phyloP scores from a whole-genome alignment of 192 early-diverging fungal species.

The Jimgerdemannia flammicorona region DNA sequence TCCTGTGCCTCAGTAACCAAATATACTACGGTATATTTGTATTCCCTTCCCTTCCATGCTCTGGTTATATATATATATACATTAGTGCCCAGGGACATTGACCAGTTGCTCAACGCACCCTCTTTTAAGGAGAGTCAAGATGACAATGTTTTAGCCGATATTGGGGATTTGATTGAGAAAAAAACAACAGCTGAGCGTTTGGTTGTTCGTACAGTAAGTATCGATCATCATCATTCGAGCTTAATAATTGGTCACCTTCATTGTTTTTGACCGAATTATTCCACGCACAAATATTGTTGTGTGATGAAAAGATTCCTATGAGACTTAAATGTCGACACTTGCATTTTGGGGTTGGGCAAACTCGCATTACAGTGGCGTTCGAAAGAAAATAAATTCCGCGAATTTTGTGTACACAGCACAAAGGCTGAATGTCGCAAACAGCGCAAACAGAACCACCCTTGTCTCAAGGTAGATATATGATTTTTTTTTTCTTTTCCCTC shows the following conservation, averaged over 20 bases:
- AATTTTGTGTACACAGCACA: constrained; percentile 44
- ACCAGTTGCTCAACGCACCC: constrained; percentile 20
- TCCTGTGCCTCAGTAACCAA: no score
- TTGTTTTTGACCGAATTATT: no score
- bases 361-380: constrained; percentile 15
- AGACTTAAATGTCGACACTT: no score
- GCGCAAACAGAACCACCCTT: constrained; percentile 15
- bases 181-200: constrained; percentile 25
- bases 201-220: constrained; percentile 34
- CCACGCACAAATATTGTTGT: no score
- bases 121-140: constrained; percentile 17
- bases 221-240: neutral
- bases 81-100: constrained; percentile 19
- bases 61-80: neutral
- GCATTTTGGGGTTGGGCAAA: neutral
- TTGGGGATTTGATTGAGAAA: constrained; percentile 17
- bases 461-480: constrained; percentile 19
- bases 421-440: constrained; percentile 34
- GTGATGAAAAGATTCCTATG: no score
- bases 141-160: neutral
- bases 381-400: constrained; percentile 37
- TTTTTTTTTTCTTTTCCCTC: neutral
- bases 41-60: neutral
- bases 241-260: no score
- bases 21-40: no score